A percentile compares a stretch with the other conserved stretches of the same genome.
Evolutionary conservation across 805 yeast species (phyloP).

Genomic region (Zygosaccharomyces pseudorouxii): DNA sequence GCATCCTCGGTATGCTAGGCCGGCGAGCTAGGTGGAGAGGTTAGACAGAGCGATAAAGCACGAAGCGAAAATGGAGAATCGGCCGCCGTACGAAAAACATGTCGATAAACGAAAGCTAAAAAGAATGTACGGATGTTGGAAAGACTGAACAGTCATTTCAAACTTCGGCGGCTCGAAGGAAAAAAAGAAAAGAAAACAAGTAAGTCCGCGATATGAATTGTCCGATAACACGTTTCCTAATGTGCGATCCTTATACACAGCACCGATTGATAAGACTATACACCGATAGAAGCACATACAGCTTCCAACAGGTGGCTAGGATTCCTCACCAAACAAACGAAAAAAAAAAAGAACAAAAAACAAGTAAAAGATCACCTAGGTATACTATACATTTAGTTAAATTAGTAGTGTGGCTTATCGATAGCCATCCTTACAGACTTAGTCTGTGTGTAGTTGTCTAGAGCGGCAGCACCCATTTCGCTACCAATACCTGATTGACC

Average conservation of each 20-base stretch:
- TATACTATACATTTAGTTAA: background rate
- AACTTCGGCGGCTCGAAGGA: too few relatives aligned
- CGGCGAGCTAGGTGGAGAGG: background rate
- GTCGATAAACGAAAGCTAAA: background rate
- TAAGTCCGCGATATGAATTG: too few relatives aligned
- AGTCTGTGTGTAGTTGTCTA: constrained; percentile 73
- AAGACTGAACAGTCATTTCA: too few relatives aligned
- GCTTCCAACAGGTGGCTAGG: background rate
- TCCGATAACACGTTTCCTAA: too few relatives aligned
- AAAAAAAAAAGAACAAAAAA: background rate
- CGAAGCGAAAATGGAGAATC: background rate
- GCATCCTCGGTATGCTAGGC: background rate
- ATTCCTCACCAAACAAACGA: background rate
- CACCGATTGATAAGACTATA: background rate
- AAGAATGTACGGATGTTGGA: background rate
- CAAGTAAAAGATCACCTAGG: background rate
- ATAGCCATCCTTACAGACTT: constrained; percentile 76
- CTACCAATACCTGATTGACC: constrained; percentile 86
- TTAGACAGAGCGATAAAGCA: background rate
- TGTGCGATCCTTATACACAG: too few relatives aligned
- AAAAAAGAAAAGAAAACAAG: too few relatives aligned
- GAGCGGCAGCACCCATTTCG: constrained; percentile 85
- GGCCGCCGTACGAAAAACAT: background rate
- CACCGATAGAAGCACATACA: background rate
- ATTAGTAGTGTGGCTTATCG: constrained; percentile 10